Evolutionary conservation across 129 eudicot species (phyloP).

Genomic region (Flaveria brownii): DNA sequence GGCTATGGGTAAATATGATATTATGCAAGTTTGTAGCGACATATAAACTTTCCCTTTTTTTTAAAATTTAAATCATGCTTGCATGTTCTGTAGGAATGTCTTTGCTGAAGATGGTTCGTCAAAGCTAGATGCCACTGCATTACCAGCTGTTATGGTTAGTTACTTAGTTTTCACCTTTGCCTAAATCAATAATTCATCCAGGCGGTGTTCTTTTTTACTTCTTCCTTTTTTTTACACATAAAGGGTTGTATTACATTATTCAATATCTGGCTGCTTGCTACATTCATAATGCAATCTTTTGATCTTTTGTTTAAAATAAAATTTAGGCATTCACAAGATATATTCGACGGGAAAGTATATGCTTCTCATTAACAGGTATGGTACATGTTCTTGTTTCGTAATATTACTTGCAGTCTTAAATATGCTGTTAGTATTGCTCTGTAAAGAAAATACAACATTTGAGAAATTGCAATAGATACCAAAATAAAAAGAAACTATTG

Average conservation of each 20-base stretch:
- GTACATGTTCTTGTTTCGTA: neutral
- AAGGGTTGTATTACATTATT: neutral
- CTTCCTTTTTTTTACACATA: neutral
- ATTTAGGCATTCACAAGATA: conserved; percentile 85
- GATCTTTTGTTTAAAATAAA: neutral
- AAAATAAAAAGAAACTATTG: no score
- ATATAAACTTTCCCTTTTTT: neutral
- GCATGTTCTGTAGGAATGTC: conserved; percentile 59
- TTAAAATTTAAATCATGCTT: neutral
- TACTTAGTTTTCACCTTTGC: conserved; percentile 22
- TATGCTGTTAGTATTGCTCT: no score
- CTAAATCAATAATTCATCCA: neutral
- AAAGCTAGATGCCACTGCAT: conserved; percentile 56
- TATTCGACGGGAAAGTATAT: conserved; percentile 64
- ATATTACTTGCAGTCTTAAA: neutral
- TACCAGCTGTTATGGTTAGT: conserved; percentile 65
- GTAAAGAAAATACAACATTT: no score
- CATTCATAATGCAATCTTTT: neutral
- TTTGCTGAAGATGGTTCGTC: conserved; percentile 66
- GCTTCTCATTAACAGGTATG: conserved; percentile 82
- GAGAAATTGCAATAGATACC: no score
- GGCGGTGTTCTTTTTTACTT: neutral
- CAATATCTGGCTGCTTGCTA: neutral
- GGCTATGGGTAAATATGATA: neutral
- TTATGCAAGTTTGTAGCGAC: neutral